phyloP scores from a whole-genome alignment of 352 stramenopile species.

The Phytophthora agathidicida region DNA sequence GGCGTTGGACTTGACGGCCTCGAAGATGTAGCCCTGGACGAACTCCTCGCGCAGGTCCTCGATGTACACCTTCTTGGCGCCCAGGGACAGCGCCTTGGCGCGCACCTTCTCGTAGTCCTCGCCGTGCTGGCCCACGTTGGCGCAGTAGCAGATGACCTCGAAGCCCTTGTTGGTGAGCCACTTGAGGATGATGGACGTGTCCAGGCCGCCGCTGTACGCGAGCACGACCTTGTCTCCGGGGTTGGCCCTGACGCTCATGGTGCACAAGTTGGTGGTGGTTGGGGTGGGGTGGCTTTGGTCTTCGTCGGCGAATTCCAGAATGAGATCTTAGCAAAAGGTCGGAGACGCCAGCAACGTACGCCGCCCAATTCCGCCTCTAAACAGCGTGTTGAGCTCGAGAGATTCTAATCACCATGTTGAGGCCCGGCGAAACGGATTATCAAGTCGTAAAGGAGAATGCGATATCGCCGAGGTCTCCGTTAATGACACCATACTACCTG shows the following conservation, averaged over 20 bases:
- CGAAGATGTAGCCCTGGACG: conserved; percentile 94
- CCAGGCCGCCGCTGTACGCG: conserved; percentile 97
- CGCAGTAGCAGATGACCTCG: conserved; percentile 99
- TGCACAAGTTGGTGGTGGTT: conserved; percentile 15
- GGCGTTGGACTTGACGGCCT: conserved; percentile 95
- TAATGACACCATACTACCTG: too few relatives aligned
- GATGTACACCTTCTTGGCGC: conserved; percentile 92
- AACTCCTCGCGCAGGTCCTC: conserved; percentile 98
- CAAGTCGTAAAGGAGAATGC: neutral
- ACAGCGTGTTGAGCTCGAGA: conserved; percentile 35
- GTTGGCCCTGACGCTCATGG: conserved; percentile 77
- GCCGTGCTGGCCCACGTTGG: conserved; percentile 98
- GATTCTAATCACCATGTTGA: conserved; percentile 34
- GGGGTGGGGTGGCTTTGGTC: conserved; percentile 19
- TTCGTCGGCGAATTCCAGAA: conserved; percentile 45
- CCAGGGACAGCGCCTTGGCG: conserved; percentile 86
- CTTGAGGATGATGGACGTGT: conserved; percentile 99
- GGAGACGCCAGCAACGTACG: conserved; percentile 16
- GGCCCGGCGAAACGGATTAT: conserved; percentile 22
- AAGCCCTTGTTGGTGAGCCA: conserved; percentile 99
- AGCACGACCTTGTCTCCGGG: conserved; percentile 94
- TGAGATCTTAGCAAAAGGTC: conserved; percentile 35
- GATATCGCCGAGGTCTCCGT: too few relatives aligned
- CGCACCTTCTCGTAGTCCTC: conserved; percentile 96
- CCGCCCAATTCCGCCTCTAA: conserved; percentile 25